Evolutionary conservation across 2,329 filamentous ascomycete genomes (phyloP), one percentile per base, ranked within the genome.

Genomic region (Penicillium sp.): DNA sequence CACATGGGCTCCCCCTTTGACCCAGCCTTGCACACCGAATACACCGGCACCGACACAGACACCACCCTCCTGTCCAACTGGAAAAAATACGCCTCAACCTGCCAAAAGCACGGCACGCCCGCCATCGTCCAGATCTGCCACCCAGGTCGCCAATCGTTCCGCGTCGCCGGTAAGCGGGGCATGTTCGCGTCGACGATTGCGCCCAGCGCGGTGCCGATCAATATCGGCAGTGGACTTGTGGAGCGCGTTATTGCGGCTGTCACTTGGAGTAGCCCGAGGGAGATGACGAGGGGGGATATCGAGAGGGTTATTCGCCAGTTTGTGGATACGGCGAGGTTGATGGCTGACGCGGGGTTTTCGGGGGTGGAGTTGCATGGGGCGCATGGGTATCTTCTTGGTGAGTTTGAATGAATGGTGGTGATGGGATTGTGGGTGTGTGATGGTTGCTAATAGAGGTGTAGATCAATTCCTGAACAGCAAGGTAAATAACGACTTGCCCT

Each of bases 261-360:
- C 24, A 61, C 70, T 1, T 77, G 78, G 61, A 83, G 85, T 2
- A 83, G 80, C 0, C 87, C 88, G 0, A 80, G 82, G 49, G 87
- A 82, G 56, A 86, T 90, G 84, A 84, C 79, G 0, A 30, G 73
- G 0, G 70, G 72, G 0, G 87, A 90, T 42, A 87, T 89, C 47
- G 76, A 83, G 19, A 75, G 79, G 0, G 82, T 86, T 0, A 79
- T 87, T 9, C 68, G 72, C 7, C 79, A 82, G 49, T 89, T 89
- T 63, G 83, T 83, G 0, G 74, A 79, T 26, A 81, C 80, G 0
- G 87, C 88, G 0, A 77, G 80, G 6, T 68, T 88, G 3, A 78
- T 79, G 59, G 76, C 77, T 2, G 79, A 84, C 61, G 76, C 78
- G 26, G 85, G 85, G 0, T 86, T 85, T 60, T 79, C 80, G n/a